These are phyloP conservation scores for Sporothrix brunneoviolacea DNA, from an alignment of 2,329 filamentous ascomycete species.

Conservation along the genomic window DNA sequence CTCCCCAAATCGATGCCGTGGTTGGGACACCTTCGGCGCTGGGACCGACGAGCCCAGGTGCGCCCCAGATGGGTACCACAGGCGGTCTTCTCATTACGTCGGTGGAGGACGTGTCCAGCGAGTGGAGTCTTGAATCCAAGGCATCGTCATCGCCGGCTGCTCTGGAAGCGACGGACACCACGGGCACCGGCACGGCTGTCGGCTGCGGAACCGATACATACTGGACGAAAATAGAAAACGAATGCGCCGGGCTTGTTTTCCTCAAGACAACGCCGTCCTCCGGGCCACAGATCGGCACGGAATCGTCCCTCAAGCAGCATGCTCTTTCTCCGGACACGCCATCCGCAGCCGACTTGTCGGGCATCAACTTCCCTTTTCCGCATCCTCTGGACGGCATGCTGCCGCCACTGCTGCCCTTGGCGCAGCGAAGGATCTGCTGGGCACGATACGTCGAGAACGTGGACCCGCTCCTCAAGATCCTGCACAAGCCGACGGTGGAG, in stretches of 20 bases:
- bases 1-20: background rate
- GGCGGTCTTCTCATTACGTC: background rate
- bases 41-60: background rate
- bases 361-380: background rate
- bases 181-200: no score
- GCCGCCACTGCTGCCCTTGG: constrained; percentile 1
- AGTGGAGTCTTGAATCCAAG: background rate
- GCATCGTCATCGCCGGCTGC: background rate
- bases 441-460: constrained; percentile 10
- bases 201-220: background rate
- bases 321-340: background rate
- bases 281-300: no score
- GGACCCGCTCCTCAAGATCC: constrained; percentile 11
- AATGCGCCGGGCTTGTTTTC: constrained; percentile 3
- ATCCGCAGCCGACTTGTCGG: background rate
- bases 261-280: constrained; percentile 1
- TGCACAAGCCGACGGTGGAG: constrained; percentile 12
- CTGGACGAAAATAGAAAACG: constrained; percentile 1
- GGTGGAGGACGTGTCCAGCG: background rate
- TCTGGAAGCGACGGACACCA: no score
- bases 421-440: constrained; percentile 9
- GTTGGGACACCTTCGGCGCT: background rate
- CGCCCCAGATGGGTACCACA: background rate
- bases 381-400: background rate
- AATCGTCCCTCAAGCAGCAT: background rate